phyloP scores from a whole-genome alignment of 2,329 filamentous ascomycete species.

The Gnomoniopsis sp. region DNA sequence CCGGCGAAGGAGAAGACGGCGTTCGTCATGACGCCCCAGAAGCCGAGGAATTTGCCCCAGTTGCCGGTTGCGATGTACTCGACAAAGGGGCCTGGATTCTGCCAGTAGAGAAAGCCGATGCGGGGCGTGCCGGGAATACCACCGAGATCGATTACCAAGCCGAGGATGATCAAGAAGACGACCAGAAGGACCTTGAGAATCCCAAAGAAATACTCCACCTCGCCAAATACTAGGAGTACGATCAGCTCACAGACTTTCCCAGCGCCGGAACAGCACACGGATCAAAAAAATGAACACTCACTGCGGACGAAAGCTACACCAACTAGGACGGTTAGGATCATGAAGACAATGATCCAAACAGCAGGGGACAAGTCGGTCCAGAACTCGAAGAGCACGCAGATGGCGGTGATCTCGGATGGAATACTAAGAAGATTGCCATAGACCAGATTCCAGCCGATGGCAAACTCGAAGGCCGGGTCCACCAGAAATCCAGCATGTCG shows the following conservation, averaged over 20 bases:
- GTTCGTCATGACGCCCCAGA: conserved; percentile 47
- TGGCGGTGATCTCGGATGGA: conserved; percentile 60
- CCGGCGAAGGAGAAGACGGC: conserved; percentile 45
- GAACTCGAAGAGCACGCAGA: conserved; percentile 59
- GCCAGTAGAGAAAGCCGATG: conserved; percentile 69
- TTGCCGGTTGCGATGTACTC: conserved; percentile 57
- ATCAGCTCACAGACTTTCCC: neutral
- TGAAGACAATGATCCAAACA: conserved; percentile 50
- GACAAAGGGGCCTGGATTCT: conserved; percentile 61
- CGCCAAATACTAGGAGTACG: conserved; percentile 45
- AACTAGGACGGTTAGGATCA: conserved; percentile 52
- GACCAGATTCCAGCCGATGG: conserved; percentile 51
- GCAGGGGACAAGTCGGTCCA: conserved; percentile 57
- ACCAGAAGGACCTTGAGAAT: conserved; percentile 59
- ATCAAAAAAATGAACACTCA: neutral
- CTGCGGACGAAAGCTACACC: conserved; percentile 52
- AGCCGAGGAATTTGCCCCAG: conserved; percentile 62
- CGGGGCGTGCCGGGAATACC: conserved; percentile 55
- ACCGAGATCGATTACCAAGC: conserved; percentile 60
- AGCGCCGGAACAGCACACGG: too few relatives aligned
- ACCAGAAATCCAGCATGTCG: conserved; percentile 58
- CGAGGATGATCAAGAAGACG: conserved; percentile 59
- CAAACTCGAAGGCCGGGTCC: conserved; percentile 57
- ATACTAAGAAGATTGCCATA: conserved; percentile 54
- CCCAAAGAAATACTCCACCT: conserved; percentile 53